Percentiles rank a stretch among this genome's conserved stretches.
Evolutionary conservation across 2,329 filamentous ascomycete species (phyloP).

Genomic region (Calonectria fujianensis): DNA sequence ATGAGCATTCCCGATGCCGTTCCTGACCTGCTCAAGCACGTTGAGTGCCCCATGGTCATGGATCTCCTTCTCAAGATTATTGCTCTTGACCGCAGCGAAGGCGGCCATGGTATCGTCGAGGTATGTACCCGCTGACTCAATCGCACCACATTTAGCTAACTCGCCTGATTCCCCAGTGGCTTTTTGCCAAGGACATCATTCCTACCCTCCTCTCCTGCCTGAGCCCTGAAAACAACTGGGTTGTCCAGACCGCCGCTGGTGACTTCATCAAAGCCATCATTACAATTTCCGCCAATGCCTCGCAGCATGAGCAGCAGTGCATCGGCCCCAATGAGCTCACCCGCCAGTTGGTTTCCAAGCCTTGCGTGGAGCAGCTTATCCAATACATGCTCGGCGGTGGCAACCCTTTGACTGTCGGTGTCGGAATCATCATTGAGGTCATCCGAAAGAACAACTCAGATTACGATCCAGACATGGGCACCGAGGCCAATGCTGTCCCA

Average conservation of each 20-base stretch:
- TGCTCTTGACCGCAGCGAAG: constrained; percentile 93
- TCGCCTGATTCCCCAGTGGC: constrained; percentile 78
- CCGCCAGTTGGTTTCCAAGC: constrained; percentile 90
- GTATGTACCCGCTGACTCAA: constrained; percentile 68
- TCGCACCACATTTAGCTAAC: constrained; percentile 35
- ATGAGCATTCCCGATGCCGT: constrained; percentile 89
- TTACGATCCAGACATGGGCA: constrained; percentile 94
- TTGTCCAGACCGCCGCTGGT: constrained; percentile 95
- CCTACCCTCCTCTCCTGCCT: constrained; percentile 91
- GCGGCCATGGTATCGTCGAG: constrained; percentile 94
- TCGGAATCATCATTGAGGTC: constrained; percentile 98
- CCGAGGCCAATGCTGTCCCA: constrained; percentile 85
- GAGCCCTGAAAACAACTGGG: constrained; percentile 87
- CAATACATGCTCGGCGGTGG: constrained; percentile 94
- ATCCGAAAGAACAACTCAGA: constrained; percentile 99
- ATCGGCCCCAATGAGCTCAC: constrained; percentile 98
- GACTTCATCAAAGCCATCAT: constrained; percentile 99
- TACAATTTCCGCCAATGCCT: constrained; percentile 98
- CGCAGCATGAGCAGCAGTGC: constrained; percentile 98
- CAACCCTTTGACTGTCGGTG: constrained; percentile 95
- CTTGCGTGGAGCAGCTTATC: constrained; percentile 90
- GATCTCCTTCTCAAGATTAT: constrained; percentile 97
- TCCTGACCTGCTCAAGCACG: constrained; percentile 90
- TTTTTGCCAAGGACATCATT: constrained; percentile 91
- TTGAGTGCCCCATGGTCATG: constrained; percentile 99